Evolutionary conservation across 305 asterid genomes (phyloP).

Genomic region (Rubia peregrina): DNA sequence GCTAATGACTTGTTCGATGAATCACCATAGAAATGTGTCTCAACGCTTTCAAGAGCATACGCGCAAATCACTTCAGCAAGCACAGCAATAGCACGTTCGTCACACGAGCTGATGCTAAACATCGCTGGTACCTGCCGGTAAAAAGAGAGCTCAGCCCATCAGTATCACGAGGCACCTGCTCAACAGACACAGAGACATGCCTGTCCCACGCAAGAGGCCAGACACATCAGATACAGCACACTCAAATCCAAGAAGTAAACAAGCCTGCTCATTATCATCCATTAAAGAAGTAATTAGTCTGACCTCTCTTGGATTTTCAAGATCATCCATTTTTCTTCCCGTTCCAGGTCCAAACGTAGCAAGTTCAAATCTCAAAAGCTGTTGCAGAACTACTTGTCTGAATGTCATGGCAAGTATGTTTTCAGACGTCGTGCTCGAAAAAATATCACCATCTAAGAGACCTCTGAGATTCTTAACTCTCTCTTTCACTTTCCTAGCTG

Average conservation of each 20-base stretch:
- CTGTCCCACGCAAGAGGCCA: conserved; percentile 14
- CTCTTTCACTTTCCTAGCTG: conserved; percentile 72
- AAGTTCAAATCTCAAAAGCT: conserved; percentile 73
- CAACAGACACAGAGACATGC: conserved; percentile 24
- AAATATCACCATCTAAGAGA: conserved; percentile 42
- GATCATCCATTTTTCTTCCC: conserved; percentile 57
- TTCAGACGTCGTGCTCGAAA: conserved; percentile 38
- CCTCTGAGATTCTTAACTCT: conserved; percentile 55
- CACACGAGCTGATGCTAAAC: conserved; percentile 55
- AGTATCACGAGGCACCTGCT: conserved; percentile 71
- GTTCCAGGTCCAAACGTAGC: conserved; percentile 57
- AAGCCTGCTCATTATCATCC: conserved; percentile 4
- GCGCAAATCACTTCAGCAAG: conserved; percentile 77
- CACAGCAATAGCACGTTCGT: conserved; percentile 47
- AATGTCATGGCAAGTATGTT: conserved; percentile 86
- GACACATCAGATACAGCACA: conserved; percentile 44
- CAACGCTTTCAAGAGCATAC: conserved; percentile 53
- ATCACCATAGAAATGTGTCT: conserved; percentile 29
- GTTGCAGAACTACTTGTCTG: conserved; percentile 66
- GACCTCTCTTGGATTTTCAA: conserved; percentile 75
- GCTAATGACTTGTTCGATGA: conserved; percentile 27
- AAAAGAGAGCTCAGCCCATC: conserved; percentile 68
- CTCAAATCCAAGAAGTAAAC: conserved; percentile 20
- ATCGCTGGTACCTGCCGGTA: conserved; percentile 85
- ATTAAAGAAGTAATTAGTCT: conserved; percentile 16